Percentiles rank a stretch among this genome's conserved stretches.
Conservation (phyloP, 2,329 filamentous ascomycete genomes). For the Massarina eburnea region DNA sequence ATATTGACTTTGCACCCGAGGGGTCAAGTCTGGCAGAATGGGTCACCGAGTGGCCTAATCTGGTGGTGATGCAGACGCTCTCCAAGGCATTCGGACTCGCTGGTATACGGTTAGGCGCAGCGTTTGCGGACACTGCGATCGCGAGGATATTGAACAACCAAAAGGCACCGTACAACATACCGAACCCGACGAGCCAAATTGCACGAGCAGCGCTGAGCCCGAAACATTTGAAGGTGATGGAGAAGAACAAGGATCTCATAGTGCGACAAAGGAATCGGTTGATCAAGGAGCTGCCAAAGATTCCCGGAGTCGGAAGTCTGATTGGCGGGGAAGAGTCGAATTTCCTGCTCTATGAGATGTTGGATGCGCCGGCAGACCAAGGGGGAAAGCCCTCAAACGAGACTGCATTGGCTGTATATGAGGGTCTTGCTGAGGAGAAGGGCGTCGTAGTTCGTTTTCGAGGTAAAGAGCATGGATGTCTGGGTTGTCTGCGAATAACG, state of each 20-base stretch:
- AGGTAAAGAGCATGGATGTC: constrained; percentile 87
- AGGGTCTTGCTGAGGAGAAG: constrained; percentile 77
- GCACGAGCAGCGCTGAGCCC: constrained; percentile 71
- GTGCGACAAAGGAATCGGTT: constrained; percentile 76
- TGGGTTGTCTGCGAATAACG: constrained; percentile 87
- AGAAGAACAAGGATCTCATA: constrained; percentile 67
- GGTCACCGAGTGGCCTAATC: constrained; percentile 89
- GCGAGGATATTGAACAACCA: constrained; percentile 83
- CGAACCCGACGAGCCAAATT: constrained; percentile 80
- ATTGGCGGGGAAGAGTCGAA: constrained; percentile 81
- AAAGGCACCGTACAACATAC: constrained; percentile 96
- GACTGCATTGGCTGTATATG: constrained; percentile 77
- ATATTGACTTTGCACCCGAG: constrained; percentile 87
- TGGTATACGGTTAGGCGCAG: constrained; percentile 85
- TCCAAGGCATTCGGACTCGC: constrained; percentile 96
- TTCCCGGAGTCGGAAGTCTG: constrained; percentile 78
- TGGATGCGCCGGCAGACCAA: constrained; percentile 59
- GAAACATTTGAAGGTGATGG: constrained; percentile 73
- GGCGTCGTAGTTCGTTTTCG: constrained; percentile 93
- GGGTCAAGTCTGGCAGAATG: constrained; percentile 84
- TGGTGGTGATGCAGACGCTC: constrained; percentile 98
- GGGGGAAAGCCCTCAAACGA: constrained; percentile 75
- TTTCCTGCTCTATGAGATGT: constrained; percentile 87
- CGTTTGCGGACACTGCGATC: constrained; percentile 75
- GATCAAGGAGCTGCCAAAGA: constrained; percentile 68